Conservation (phyloP, 768 basidiomycete species). For the Coprinopsis marcescibilis region DNA sequence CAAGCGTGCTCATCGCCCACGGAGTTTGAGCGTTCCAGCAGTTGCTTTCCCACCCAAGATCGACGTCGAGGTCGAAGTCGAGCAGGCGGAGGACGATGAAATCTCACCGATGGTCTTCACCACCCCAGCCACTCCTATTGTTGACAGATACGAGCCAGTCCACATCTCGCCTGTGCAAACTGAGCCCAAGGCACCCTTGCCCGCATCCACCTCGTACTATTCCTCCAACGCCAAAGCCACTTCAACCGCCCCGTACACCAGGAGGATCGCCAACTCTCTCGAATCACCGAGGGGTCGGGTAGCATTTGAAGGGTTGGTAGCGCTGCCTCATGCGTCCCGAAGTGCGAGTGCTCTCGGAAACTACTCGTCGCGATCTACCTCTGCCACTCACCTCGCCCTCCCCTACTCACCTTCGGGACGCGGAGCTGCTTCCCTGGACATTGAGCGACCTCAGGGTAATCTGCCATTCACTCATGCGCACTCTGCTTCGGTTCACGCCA, state of each 20-base stretch:
- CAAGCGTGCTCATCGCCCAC: conserved; percentile 11
- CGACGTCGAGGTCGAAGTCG: conserved; percentile 1
- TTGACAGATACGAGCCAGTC: too few relatives aligned
- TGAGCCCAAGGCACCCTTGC: conserved; percentile 11
- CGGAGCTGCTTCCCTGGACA: conserved; percentile 6
- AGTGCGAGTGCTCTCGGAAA: neutral
- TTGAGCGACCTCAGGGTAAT: neutral
- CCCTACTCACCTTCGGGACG: neutral
- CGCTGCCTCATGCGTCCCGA: neutral
- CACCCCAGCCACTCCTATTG: neutral
- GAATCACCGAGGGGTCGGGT: neutral
- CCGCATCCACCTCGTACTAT: neutral
- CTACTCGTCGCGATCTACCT: neutral
- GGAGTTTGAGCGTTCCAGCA: conserved; percentile 13
- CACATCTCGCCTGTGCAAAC: conserved; percentile 9
- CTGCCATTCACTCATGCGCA: neutral
- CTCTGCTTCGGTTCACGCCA: neutral
- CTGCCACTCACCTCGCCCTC: neutral
- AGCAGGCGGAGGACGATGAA: neutral
- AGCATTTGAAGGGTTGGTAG: neutral
- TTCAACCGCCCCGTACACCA: neutral
- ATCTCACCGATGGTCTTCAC: neutral
- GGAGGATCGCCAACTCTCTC: neutral
- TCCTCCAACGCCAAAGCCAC: neutral
- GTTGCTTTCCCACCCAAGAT: neutral